phyloP scores from a whole-genome alignment of 2,329 filamentous ascomycete genomes.

The Colletotrichum zoysiae region DNA sequence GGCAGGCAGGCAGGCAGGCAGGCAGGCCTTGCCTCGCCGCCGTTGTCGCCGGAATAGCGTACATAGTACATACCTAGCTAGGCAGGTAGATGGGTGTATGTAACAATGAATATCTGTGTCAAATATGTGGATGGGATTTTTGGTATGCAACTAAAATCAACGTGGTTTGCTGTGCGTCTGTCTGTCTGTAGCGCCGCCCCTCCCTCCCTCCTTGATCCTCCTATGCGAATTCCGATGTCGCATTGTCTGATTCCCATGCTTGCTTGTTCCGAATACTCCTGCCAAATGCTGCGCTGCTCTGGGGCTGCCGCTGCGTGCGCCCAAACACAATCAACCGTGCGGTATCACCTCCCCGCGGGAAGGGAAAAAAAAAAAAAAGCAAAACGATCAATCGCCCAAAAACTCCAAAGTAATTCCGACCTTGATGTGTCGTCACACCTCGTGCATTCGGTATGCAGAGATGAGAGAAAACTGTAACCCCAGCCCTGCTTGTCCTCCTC shows the following conservation, averaged over 20 bases:
- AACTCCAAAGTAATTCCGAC: conserved; percentile 8
- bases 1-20: neutral
- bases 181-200: conserved; percentile 6
- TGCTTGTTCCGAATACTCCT: neutral
- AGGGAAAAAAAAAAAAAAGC: no score
- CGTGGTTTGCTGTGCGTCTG: conserved; percentile 1
- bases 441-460: conserved; percentile 19
- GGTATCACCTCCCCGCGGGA: conserved; percentile 4
- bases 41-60: neutral
- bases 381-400: neutral
- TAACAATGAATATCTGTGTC: neutral
- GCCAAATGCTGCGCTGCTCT: conserved; percentile 15
- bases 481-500: conserved; percentile 9
- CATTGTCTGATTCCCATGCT: conserved; percentile 34
- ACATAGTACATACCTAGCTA: no score
- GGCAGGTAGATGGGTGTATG: neutral
- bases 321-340: conserved; percentile 10
- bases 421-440: conserved; percentile 18
- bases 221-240: conserved; percentile 30
- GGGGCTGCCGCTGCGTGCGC: neutral
- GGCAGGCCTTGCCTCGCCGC: neutral
- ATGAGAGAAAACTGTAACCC: conserved; percentile 11
- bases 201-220: neutral
- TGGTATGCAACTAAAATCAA: conserved; percentile 25
- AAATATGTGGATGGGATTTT: conserved; percentile 36